Conservation (phyloP, 768 basidiomycete genomes). For the Psilocybe cubensis region DNA sequence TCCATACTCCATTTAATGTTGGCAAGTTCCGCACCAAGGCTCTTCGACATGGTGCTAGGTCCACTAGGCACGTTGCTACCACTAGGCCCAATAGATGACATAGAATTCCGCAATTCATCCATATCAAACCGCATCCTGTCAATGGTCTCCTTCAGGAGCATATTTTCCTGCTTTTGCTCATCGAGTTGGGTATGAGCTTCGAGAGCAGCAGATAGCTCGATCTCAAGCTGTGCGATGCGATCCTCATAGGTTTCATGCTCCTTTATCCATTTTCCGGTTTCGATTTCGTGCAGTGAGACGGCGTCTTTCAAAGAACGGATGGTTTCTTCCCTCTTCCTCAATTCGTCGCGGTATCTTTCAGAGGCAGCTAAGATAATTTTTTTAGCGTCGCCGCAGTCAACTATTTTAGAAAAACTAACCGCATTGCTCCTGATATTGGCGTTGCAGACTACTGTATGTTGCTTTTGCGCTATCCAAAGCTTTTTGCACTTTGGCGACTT, state of each 20-base stretch:
- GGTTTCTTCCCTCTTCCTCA: constrained; percentile 76
- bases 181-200: constrained; percentile 78
- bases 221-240: constrained; percentile 69
- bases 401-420: constrained; percentile 46
- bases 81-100: constrained; percentile 36
- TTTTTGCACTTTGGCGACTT: constrained; percentile 77
- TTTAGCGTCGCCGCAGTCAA: neutral
- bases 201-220: constrained; percentile 70
- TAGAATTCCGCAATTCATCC: constrained; percentile 79
- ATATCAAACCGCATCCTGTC: constrained; percentile 93
- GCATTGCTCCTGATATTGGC: constrained; percentile 89
- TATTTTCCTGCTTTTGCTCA: constrained; percentile 93
- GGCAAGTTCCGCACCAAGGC: constrained; percentile 69
- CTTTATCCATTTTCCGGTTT: constrained; percentile 64
- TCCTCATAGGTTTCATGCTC: constrained; percentile 77
- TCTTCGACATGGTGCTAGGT: constrained; percentile 67
- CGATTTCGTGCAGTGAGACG: constrained; percentile 61
- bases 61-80: constrained; percentile 52
- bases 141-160: constrained; percentile 93
- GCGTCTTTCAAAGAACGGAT: constrained; percentile 68
- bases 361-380: constrained; percentile 57
- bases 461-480: constrained; percentile 72
- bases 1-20: constrained; percentile 58
- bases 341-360: constrained; percentile 74
- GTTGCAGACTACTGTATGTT: constrained; percentile 78